phyloP scores from a whole-genome alignment of 208 protist species.

The Hexamita inflata region DNA sequence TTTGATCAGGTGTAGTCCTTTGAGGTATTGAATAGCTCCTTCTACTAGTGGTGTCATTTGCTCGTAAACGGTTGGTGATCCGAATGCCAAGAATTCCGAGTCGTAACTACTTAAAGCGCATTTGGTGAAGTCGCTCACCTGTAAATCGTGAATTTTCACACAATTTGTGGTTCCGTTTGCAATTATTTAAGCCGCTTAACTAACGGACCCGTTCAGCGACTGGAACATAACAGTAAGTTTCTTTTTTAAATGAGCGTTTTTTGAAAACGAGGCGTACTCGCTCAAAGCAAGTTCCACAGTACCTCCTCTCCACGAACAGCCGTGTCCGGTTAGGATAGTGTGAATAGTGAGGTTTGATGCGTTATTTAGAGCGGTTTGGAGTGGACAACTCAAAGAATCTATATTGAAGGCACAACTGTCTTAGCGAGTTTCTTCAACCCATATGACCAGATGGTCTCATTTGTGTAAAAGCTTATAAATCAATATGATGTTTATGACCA shows the following conservation, averaged over 20 bases:
- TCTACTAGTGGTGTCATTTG: no score
- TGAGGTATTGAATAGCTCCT: no score
- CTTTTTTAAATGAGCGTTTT: background rate
- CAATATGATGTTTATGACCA: no score
- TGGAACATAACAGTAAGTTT: background rate
- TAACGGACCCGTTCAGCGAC: background rate
- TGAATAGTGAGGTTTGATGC: background rate
- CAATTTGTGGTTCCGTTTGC: no score
- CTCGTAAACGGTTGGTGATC: conserved; percentile 3
- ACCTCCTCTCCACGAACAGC: background rate
- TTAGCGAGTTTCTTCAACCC: no score
- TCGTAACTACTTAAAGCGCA: background rate
- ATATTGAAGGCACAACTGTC: conserved; percentile 8
- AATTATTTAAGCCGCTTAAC: background rate
- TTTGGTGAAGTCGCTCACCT: conserved; percentile 10
- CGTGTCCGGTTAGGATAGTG: background rate
- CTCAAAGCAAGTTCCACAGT: background rate
- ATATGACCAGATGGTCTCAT: no score
- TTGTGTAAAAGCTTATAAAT: no score
- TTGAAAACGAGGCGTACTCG: background rate
- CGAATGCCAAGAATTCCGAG: background rate
- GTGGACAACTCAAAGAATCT: background rate
- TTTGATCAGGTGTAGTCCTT: no score
- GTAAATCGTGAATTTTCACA: no score
- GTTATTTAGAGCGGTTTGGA: background rate